A percentile compares a stretch with the other conserved stretches of the same genome.
phyloP scores from a whole-genome alignment of 306 rosid species.

The Quercus gilva region DNA sequence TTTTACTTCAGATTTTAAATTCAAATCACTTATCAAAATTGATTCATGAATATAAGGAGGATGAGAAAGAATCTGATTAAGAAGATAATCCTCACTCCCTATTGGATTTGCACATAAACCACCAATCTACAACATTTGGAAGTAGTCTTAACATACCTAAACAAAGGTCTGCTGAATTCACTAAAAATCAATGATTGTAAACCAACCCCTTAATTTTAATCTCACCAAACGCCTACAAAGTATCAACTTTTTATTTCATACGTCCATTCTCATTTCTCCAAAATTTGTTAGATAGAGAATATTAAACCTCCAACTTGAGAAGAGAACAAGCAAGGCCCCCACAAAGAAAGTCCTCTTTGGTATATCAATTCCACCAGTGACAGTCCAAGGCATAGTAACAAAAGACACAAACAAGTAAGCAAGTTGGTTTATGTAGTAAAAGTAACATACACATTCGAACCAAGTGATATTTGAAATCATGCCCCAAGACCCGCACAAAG shows the following conservation, averaged over 20 bases:
- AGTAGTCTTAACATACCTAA: too few species aligned
- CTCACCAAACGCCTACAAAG: neutral
- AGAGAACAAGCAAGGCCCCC: neutral
- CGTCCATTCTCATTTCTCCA: neutral
- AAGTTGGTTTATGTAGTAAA: neutral
- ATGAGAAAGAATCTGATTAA: neutral
- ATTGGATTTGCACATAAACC: too few species aligned
- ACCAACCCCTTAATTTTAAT: too few species aligned
- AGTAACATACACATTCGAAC: neutral
- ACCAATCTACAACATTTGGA: too few species aligned
- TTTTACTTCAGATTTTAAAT: neutral
- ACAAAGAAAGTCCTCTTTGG: too few species aligned
- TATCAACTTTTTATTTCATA: neutral
- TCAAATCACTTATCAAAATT: neutral
- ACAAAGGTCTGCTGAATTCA: too few species aligned
- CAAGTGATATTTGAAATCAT: too few species aligned
- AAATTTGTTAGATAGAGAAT: neutral
- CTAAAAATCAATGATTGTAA: too few species aligned
- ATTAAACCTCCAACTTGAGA: neutral
- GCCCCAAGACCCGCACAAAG: neutral
- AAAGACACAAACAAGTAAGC: neutral
- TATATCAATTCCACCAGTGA: neutral
- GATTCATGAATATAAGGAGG: neutral
- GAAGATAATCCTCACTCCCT: too few species aligned
- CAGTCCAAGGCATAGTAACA: neutral